A percentile compares a stretch with the other conserved stretches of the same genome.
Conservation (phyloP, 2,329 filamentous ascomycete genomes). For the Bipolaris victoriae region DNA sequence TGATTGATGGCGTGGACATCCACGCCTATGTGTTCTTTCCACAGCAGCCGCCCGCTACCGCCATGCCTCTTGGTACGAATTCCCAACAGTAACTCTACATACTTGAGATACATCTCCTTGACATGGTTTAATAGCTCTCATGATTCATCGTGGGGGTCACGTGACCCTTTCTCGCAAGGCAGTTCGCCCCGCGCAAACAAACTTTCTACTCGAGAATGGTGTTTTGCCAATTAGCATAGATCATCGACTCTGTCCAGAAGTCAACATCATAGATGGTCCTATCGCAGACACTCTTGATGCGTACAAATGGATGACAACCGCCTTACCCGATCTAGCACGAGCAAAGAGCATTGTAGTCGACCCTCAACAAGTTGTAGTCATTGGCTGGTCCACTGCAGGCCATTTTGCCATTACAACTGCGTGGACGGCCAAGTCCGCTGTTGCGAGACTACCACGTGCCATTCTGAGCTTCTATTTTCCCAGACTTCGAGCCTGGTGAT, state of each 20-base stretch:
- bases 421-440: slow-evolving; percentile 44
- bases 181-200: slow-evolving; percentile 48
- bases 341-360: slow-evolving; percentile 18
- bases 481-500: slow-evolving; percentile 10
- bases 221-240: slow-evolving; percentile 58
- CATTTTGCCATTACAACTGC: slow-evolving; percentile 54
- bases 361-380: slow-evolving; percentile 45
- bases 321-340: not conserved
- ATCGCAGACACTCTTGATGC: slow-evolving; percentile 54
- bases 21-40: slow-evolving; percentile 47
- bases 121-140: slow-evolving; percentile 42
- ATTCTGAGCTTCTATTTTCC: slow-evolving; percentile 57
- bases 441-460: slow-evolving; percentile 50
- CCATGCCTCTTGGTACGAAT: slow-evolving; percentile 13
- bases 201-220: slow-evolving; percentile 47
- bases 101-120: slow-evolving; percentile 7
- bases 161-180: slow-evolving; percentile 50
- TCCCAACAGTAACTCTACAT: too few species aligned
- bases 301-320: not conserved
- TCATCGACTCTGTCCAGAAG: slow-evolving; percentile 59
- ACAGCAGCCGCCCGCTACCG: not conserved
- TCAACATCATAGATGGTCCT: slow-evolving; percentile 54
- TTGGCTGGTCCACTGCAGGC: slow-evolving; percentile 60
- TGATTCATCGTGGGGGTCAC: slow-evolving; percentile 56
- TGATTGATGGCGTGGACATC: slow-evolving; percentile 12